Evolutionary conservation across 805 yeast species (phyloP).

Genomic region (Isabelozyma gotoi): DNA sequence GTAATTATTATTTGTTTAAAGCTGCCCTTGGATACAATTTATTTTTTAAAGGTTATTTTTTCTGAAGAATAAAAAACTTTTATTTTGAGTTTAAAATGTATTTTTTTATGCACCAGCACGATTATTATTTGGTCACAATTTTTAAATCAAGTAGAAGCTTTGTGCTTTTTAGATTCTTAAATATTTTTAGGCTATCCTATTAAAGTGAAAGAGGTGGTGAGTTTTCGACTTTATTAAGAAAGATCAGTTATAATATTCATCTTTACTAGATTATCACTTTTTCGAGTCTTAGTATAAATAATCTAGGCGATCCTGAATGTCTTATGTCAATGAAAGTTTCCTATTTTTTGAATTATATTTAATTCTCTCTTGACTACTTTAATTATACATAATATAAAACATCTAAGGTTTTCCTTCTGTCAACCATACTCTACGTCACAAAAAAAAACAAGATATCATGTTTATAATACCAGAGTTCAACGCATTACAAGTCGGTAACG

Average conservation of each 20-base stretch:
- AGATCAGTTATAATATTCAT: neutral
- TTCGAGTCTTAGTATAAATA: neutral
- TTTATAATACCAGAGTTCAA: constrained; percentile 6
- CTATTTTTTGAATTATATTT: no score
- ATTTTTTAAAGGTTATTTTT: no score
- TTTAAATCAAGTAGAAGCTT: no score
- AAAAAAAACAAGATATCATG: no score
- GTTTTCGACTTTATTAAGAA: neutral
- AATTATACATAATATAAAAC: no score
- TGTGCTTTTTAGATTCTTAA: neutral
- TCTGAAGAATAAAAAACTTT: neutral
- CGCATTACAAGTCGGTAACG: constrained; percentile 1
- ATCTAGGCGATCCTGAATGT: neutral
- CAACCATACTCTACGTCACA: no score
- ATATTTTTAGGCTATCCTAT: neutral
- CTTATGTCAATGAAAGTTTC: neutral
- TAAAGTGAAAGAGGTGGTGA: no score
- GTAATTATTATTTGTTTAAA: no score
- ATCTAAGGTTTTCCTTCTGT: no score
- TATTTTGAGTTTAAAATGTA: no score
- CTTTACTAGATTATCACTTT: neutral
- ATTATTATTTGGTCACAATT: no score
- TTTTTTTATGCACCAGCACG: neutral
- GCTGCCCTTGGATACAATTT: neutral
- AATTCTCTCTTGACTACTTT: neutral